A percentile compares a stretch with the other conserved stretches of the same genome.
Evolutionary conservation across 2,329 filamentous ascomycete species (phyloP).

Genomic region (Penicillium sp.): DNA sequence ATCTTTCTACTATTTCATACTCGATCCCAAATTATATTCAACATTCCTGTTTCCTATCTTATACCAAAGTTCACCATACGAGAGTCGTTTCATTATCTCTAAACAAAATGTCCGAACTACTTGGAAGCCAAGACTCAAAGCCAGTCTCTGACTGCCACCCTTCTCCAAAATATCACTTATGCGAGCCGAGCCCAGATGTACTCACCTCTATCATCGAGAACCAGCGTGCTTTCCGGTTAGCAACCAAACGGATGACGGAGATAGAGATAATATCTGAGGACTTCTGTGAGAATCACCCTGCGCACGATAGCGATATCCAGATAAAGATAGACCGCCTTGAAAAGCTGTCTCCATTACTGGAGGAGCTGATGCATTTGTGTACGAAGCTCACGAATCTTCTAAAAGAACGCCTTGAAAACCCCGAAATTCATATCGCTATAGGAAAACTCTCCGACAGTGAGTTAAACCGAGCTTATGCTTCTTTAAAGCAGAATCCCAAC

Average conservation of each 20-base stretch:
- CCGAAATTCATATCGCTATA: not conserved
- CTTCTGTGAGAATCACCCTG: not conserved
- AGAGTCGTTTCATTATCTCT: not conserved
- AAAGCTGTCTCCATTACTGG: fast-evolving
- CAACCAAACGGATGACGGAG: no score
- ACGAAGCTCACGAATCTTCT: not conserved
- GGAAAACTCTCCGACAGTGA: not conserved
- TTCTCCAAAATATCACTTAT: not conserved
- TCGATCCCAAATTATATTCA: no score
- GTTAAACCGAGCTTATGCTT: not conserved
- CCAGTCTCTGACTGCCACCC: not conserved
- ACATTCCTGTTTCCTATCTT: not conserved
- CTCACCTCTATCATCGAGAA: not conserved
- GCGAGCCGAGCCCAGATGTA: not conserved
- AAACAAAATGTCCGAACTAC: not conserved
- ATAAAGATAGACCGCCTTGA: no score
- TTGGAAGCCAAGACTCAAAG: not conserved
- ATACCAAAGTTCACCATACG: not conserved
- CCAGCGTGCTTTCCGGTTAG: not conserved
- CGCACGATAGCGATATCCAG: no score
- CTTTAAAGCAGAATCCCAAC: not conserved
- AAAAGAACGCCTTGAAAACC: not conserved
- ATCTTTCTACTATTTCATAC: not conserved
- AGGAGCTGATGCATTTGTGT: fast-evolving
- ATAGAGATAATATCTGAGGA: fast-evolving